Evolutionary conservation across 257 asterid genomes (phyloP), one percentile per base, ranked within the genome.

Genomic region (Forsythia viridissima): DNA sequence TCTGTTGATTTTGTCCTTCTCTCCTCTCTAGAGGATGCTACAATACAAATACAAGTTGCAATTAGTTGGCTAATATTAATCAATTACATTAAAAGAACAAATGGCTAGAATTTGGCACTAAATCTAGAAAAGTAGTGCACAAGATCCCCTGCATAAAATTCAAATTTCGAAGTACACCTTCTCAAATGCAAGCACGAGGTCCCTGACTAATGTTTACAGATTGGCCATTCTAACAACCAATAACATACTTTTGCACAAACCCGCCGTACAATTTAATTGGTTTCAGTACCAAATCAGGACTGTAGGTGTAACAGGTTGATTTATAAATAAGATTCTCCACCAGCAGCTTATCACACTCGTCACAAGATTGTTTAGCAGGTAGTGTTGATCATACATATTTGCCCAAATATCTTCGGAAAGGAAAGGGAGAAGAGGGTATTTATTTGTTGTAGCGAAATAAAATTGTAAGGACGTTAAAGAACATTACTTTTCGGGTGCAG

Each of bases 401-500:
- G 51, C 81, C 66, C 39, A 44, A 80, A 52, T 75, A 30, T 43
- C 21, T n/a, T 11, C 48, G 13, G 66, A 36, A 18, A 70, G 11
- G n/a, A 63, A 63, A 30, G 40, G 38, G 70, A 30, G 40, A 73
- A 80, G 24, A 77, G 39, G 39, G 68, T 10, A 76, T 66, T 70
- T 40, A 74, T 70, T 71, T 30, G 34, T 59, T 59, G 75, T 57
- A 57, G 76, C 57, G 37, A 79, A 67, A 71, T 37, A 69, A 74
- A 68, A 65, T 8, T 34, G 48, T 38, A 66, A 59, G 73, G 72
- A 76, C 46, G 74, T 44, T 40, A 74, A 69, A 77, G 77, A 71
- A 68, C 40, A 87, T 87, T 95, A 96, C 99, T 90, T 94, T 77
- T 96, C 99, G 21, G 99, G 98, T 15, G 98, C 97, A 8, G 97